phyloP scores from a whole-genome alignment of 208 protist genomes.

The Trypanosoma melophagium region DNA sequence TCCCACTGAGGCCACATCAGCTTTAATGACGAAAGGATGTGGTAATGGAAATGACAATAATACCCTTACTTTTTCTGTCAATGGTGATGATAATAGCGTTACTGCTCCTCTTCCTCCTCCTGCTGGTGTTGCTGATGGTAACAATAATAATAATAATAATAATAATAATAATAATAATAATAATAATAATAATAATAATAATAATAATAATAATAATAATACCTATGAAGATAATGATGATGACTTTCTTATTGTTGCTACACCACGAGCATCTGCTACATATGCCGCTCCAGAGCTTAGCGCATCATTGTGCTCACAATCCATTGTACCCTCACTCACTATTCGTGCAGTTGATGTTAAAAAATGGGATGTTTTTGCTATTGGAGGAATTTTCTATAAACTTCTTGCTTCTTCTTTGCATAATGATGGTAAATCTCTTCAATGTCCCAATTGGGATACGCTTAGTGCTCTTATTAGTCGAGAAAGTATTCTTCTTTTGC shows the following conservation, averaged over 20 bases:
- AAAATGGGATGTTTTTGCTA: conserved; percentile 30
- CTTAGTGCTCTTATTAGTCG: conserved; percentile 1
- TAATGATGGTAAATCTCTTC: background rate
- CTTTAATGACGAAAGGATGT: background rate
- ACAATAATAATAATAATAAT: background rate
- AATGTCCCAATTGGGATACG: conserved; percentile 7
- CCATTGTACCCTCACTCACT: conserved; percentile 16
- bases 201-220: background rate
- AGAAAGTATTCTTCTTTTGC: conserved; percentile 17
- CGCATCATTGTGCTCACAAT: conserved; percentile 14
- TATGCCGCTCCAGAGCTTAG: conserved; percentile 29
- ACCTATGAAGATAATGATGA: conserved; percentile 1
- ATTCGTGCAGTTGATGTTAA: conserved; percentile 20
- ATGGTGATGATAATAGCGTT: background rate
- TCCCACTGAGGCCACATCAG: background rate
- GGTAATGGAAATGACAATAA: background rate
- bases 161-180: background rate
- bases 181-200: conserved; percentile 1
- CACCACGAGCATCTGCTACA: conserved; percentile 18
- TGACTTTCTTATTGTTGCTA: conserved; percentile 19
- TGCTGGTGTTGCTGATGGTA: background rate
- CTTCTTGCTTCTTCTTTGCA: conserved; percentile 20
- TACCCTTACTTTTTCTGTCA: background rate
- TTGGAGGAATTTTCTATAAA: conserved; percentile 27
- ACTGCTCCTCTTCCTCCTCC: too few species aligned